A percentile compares a stretch with the other conserved stretches of the same genome.
Evolutionary conservation across 192 early-diverging fungal species (phyloP).

Genomic region (Ramicandelaber brevisporus): DNA sequence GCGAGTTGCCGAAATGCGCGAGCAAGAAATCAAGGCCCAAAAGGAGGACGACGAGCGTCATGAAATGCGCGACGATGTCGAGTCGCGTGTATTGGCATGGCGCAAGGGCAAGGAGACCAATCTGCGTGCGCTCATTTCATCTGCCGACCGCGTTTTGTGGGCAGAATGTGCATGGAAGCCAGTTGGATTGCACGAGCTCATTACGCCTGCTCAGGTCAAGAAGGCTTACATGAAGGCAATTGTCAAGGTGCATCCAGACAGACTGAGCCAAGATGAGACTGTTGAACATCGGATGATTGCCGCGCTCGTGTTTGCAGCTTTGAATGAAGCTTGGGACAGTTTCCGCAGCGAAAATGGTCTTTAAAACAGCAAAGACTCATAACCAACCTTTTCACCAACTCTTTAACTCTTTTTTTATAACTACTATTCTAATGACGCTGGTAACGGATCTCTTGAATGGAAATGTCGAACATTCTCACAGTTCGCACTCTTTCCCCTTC

Average conservation of each 20-base stretch:
- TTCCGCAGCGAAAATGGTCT: constrained; percentile 67
- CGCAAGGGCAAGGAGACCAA: constrained; percentile 73
- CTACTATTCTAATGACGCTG: too few species aligned
- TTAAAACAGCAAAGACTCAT: too few species aligned
- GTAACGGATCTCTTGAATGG: too few species aligned
- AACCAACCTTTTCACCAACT: not conserved
- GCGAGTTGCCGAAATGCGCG: constrained; percentile 43
- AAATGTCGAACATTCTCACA: too few species aligned
- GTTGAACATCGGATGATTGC: constrained; percentile 55
- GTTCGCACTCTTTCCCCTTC: too few species aligned
- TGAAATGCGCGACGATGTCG: constrained; percentile 49
- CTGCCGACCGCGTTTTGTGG: constrained; percentile 55
- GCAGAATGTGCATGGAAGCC: constrained; percentile 41
- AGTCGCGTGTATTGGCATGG: constrained; percentile 49
- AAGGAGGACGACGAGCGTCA: constrained; percentile 53
- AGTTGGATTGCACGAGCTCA: constrained; percentile 60
- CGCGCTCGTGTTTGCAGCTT: constrained; percentile 52
- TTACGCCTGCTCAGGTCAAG: constrained; percentile 70
- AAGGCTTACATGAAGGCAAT: constrained; percentile 82
- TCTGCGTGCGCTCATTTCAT: constrained; percentile 62
- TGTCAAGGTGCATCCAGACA: constrained; percentile 82
- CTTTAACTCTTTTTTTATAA: not conserved
- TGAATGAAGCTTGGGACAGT: constrained; percentile 88
- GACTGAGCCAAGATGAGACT: constrained; percentile 57
- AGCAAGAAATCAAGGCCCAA: constrained; percentile 35